These are phyloP conservation scores for Beauveria rudraprayagi DNA, from an alignment of 2,329 filamentous ascomycete genomes.

Conservation along the genomic window DNA sequence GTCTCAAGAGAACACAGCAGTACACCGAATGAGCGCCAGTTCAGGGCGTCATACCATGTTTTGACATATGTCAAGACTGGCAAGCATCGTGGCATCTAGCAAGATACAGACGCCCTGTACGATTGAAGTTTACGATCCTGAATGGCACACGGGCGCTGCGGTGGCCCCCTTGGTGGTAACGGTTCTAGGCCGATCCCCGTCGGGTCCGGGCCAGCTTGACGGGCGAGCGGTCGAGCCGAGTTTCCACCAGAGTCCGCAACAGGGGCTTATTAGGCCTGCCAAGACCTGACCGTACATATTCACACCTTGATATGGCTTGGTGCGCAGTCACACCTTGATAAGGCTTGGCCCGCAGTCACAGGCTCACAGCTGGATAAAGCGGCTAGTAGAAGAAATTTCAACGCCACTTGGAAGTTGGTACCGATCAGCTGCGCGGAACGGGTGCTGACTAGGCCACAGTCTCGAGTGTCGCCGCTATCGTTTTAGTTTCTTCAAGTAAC, in stretches of 20 bases:
- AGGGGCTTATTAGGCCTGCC: neutral
- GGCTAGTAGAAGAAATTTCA: neutral
- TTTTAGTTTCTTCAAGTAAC: neutral
- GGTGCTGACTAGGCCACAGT: neutral
- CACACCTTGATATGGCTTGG: too few species aligned
- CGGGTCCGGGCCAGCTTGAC: neutral
- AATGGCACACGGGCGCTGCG: neutral
- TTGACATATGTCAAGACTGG: neutral
- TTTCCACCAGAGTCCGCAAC: neutral
- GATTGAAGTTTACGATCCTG: neutral
- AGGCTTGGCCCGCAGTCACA: too few species aligned
- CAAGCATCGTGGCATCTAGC: neutral
- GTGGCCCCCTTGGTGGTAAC: neutral
- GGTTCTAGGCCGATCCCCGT: neutral
- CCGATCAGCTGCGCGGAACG: neutral
- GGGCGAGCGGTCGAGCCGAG: neutral
- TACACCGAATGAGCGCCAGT: too few species aligned
- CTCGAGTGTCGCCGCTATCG: neutral
- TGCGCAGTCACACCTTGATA: too few species aligned
- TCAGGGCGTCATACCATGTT: neutral
- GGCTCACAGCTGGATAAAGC: neutral
- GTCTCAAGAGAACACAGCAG: too few species aligned
- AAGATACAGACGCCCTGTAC: neutral
- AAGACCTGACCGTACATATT: too few species aligned
- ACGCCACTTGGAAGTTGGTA: neutral